These are phyloP conservation scores for Leishmania braziliensis DNA, from an alignment of 208 protist species.

Conservation along the genomic window DNA sequence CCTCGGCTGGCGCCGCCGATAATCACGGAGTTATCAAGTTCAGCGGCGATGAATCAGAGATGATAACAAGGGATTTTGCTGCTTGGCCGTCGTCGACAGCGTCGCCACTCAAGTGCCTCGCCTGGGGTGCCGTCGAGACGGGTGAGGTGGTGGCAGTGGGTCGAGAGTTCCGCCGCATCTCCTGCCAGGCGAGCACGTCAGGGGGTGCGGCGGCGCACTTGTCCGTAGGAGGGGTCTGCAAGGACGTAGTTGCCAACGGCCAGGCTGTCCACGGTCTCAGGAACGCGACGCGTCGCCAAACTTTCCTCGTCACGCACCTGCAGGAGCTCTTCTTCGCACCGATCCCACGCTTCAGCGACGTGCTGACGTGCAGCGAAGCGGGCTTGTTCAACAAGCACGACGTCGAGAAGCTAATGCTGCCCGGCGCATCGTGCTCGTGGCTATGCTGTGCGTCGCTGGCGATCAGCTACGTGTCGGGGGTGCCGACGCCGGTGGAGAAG, in stretches of 20 bases:
- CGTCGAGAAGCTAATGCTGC: slow-evolving; percentile 46
- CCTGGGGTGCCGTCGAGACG: background rate
- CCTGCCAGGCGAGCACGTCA: background rate
- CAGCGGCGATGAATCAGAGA: background rate
- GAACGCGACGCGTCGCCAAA: slow-evolving; percentile 34
- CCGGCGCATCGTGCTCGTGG: slow-evolving; percentile 79
- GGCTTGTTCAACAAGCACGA: slow-evolving; percentile 36
- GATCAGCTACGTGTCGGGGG: slow-evolving; percentile 72
- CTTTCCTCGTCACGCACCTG: slow-evolving; percentile 34
- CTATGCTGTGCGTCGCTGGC: slow-evolving; percentile 77
- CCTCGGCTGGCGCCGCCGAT: background rate
- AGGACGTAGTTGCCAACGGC: slow-evolving; percentile 6
- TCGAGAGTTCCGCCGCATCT: slow-evolving; percentile 7
- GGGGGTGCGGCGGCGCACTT: slow-evolving; percentile 3
- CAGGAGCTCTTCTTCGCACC: slow-evolving; percentile 51
- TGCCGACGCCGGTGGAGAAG: slow-evolving; percentile 78
- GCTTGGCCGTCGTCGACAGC: background rate
- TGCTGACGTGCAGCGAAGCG: slow-evolving; percentile 28
- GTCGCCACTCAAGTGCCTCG: background rate
- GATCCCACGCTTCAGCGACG: slow-evolving; percentile 48
- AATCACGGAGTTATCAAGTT: slow-evolving; percentile 7
- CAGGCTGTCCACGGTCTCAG: slow-evolving; percentile 38
- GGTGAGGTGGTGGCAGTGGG: slow-evolving; percentile 16
- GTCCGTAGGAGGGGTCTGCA: background rate
- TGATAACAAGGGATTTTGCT: background rate